A percentile compares a stretch with the other conserved stretches of the same genome.
Conservation (phyloP, 2,329 filamentous ascomycete species). For the Rutstroemia sp. region DNA sequence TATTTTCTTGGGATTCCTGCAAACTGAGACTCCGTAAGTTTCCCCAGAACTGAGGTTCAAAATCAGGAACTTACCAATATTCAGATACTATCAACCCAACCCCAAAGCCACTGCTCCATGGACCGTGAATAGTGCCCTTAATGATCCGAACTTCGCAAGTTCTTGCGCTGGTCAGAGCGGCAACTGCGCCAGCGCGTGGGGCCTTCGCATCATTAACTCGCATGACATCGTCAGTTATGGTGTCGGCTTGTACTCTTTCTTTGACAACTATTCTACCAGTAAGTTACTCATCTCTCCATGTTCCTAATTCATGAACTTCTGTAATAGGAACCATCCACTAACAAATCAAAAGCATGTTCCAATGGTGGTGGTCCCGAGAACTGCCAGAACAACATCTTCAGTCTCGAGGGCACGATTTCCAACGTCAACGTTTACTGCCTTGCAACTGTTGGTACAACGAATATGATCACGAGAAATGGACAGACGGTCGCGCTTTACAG, state of each 20-base stretch:
- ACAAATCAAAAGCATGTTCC: conserved; percentile 13
- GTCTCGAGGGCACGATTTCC: conserved; percentile 13
- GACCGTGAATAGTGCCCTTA: conserved; percentile 30
- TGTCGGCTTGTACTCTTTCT: conserved; percentile 52
- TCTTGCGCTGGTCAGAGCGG: conserved; percentile 33
- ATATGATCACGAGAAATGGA: conserved; percentile 19
- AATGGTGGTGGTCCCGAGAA: conserved; percentile 9
- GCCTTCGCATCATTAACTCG: conserved; percentile 50
- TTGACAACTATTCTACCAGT: conserved; percentile 44
- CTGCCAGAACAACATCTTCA: conserved; percentile 20
- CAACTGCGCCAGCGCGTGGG: conserved; percentile 54
- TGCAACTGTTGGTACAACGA: conserved; percentile 17
- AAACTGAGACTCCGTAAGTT: conserved; percentile 32
- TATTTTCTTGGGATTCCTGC: conserved; percentile 22
- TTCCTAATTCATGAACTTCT: neutral
- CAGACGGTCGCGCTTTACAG: conserved; percentile 8
- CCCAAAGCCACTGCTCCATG: conserved; percentile 59
- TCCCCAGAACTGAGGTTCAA: no score
- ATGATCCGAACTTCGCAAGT: conserved; percentile 44
- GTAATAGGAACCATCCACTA: neutral
- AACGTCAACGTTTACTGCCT: conserved; percentile 19
- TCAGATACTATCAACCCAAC: conserved; percentile 57
- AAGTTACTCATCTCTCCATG: neutral
- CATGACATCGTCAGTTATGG: conserved; percentile 42
- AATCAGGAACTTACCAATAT: no score